Conservation (phyloP, 169 alveolate genomes). For the Plasmodium vinckei region DNA sequence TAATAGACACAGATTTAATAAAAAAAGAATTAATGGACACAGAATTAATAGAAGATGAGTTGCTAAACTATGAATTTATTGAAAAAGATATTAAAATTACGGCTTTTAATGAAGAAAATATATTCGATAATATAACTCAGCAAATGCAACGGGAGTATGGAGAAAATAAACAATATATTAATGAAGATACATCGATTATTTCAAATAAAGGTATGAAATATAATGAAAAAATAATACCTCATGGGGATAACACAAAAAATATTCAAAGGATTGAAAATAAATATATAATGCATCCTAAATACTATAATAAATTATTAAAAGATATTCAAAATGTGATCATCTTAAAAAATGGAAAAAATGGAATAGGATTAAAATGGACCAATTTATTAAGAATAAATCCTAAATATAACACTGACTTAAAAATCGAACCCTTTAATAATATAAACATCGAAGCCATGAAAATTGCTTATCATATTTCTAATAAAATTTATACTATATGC, state of each 20-base stretch:
- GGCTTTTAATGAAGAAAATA: slow-evolving; percentile 15
- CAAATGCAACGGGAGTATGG: slow-evolving; percentile 11
- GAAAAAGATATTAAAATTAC: slow-evolving; percentile 26
- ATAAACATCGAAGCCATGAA: too few relatives aligned
- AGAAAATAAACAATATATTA: neutral
- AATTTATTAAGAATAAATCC: too few relatives aligned
- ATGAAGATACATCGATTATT: neutral
- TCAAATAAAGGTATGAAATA: neutral
- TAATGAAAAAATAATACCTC: neutral
- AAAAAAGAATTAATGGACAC: slow-evolving; percentile 57
- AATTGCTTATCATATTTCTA: too few relatives aligned
- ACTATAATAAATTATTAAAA: too few relatives aligned
- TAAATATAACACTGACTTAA: too few relatives aligned
- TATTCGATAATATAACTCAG: slow-evolving; percentile 24
- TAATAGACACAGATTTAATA: slow-evolving; percentile 45
- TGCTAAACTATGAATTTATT: slow-evolving; percentile 22
- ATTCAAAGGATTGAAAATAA: too few relatives aligned
- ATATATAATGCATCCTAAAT: too few relatives aligned
- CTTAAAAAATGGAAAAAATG: neutral
- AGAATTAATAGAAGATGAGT: slow-evolving; percentile 50
- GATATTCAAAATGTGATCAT: neutral
- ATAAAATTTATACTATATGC: too few relatives aligned
- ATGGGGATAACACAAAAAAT: too few relatives aligned
- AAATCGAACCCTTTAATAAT: too few relatives aligned
- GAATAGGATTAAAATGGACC: neutral